These are phyloP conservation scores for Mollisiaceae sp. DNA, from an alignment of 2,329 filamentous ascomycete genomes.

Conservation along the genomic window DNA sequence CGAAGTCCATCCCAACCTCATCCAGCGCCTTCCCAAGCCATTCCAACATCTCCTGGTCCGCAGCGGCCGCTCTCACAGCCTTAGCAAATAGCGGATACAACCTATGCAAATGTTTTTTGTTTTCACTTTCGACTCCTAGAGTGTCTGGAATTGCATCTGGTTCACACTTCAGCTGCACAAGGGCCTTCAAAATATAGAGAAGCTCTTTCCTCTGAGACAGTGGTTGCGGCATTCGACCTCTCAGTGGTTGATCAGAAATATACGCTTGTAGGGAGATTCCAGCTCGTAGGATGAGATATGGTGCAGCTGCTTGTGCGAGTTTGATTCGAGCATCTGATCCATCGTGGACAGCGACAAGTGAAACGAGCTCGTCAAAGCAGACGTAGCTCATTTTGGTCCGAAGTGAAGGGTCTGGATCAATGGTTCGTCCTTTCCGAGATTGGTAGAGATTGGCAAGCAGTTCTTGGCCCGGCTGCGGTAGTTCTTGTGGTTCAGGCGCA, in stretches of 20 bases:
- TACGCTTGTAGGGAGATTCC: constrained; percentile 83
- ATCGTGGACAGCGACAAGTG: constrained; percentile 63
- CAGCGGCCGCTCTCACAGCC: constrained; percentile 64
- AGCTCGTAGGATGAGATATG: constrained; percentile 81
- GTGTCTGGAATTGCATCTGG: constrained; percentile 68
- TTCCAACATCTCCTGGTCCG: constrained; percentile 64
- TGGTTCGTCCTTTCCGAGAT: constrained; percentile 73
- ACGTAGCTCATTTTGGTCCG: constrained; percentile 79
- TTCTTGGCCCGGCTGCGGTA: constrained; percentile 54
- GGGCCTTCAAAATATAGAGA: constrained; percentile 68
- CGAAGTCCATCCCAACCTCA: constrained; percentile 63
- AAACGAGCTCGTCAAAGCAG: constrained; percentile 80
- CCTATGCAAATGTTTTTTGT: constrained; percentile 76
- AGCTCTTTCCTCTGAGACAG: constrained; percentile 81
- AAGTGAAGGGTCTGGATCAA: constrained; percentile 65
- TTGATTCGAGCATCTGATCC: constrained; percentile 38
- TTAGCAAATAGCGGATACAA: constrained; percentile 79
- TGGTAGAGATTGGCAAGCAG: constrained; percentile 68
- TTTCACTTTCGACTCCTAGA: constrained; percentile 57
- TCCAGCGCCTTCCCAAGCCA: constrained; percentile 65
- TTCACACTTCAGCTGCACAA: constrained; percentile 73
- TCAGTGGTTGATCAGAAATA: constrained; percentile 87
- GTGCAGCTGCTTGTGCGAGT: constrained; percentile 77
- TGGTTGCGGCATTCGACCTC: constrained; percentile 88
- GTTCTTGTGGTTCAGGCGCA: constrained; percentile 61